Conservation (phyloP, 768 basidiomycete genomes). For the Serpula lacrymans region DNA sequence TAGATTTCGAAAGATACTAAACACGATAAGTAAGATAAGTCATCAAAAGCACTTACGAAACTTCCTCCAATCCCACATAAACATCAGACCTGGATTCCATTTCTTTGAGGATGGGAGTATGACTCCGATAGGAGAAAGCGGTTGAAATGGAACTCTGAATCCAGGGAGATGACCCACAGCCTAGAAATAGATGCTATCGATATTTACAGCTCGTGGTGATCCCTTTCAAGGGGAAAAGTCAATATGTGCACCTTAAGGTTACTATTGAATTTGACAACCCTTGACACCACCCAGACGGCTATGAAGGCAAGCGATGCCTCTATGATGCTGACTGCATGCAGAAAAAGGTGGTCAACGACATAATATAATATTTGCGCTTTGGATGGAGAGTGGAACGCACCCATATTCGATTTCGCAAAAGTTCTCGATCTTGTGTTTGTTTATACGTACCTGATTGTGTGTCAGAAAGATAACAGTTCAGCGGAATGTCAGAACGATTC, state of each 20-base stretch:
- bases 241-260: slow-evolving; percentile 13
- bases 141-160: slow-evolving; percentile 17
- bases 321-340: no score
- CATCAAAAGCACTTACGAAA: slow-evolving; percentile 9
- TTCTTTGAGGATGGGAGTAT: slow-evolving; percentile 13
- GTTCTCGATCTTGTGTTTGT: no score
- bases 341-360: no score
- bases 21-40: not conserved
- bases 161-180: slow-evolving; percentile 16
- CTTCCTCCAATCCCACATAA: slow-evolving; percentile 22
- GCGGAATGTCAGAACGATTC: no score
- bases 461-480: no score
- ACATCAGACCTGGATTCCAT: slow-evolving; percentile 17
- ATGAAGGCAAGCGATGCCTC: no score
- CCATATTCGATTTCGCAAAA: no score
- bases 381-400: no score
- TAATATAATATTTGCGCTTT: no score
- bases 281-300: no score
- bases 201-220: not conserved
- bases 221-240: no score
- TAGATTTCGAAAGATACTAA: not conserved
- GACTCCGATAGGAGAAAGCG: slow-evolving; percentile 8
- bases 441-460: no score
- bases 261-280: slow-evolving; percentile 11
- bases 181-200: slow-evolving; percentile 7